phyloP scores from a whole-genome alignment of 192 early-diverging fungal genomes.

The Lobulomyces angularis region DNA sequence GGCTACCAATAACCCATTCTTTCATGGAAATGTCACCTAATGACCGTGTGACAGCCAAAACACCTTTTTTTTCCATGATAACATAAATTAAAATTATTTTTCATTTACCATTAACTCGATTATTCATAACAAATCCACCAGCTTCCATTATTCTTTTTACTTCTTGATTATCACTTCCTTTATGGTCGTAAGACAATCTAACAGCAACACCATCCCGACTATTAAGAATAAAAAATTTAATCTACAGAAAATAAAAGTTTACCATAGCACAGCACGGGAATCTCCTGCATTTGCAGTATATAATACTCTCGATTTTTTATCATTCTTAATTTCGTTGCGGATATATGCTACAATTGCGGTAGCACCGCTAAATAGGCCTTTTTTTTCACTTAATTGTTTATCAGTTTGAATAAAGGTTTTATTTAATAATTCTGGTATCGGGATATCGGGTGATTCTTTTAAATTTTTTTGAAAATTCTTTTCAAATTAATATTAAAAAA shows the following conservation, averaged over 20 bases:
- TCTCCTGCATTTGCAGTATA: slow-evolving; percentile 97
- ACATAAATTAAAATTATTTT: background rate
- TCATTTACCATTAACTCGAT: slow-evolving; percentile 79
- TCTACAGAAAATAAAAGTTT: slow-evolving; percentile 8
- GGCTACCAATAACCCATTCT: slow-evolving; percentile 87
- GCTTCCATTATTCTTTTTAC: slow-evolving; percentile 81
- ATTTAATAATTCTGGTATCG: slow-evolving; percentile 74
- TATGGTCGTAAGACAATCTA: slow-evolving; percentile 94
- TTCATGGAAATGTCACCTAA: slow-evolving; percentile 94
- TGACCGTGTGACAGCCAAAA: slow-evolving; percentile 90
- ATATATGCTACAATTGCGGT: slow-evolving; percentile 80
- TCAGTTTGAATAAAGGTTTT: slow-evolving; percentile 72
- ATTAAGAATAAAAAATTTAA: background rate
- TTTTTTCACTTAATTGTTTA: slow-evolving; percentile 59
- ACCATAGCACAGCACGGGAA: slow-evolving; percentile 86
- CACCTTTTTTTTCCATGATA: slow-evolving; percentile 32
- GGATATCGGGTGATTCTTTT: slow-evolving; percentile 29
- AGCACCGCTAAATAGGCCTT: slow-evolving; percentile 77
- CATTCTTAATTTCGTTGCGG: slow-evolving; percentile 21
- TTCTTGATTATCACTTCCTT: slow-evolving; percentile 83
- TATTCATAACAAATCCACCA: slow-evolving; percentile 96
- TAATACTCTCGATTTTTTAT: slow-evolving; percentile 44
- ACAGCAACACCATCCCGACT: slow-evolving; percentile 69
- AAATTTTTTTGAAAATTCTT: slow-evolving; percentile 59
- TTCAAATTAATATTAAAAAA: no score